Conservation (phyloP, 306 rosid species). For the Sicyos baderoa region DNA sequence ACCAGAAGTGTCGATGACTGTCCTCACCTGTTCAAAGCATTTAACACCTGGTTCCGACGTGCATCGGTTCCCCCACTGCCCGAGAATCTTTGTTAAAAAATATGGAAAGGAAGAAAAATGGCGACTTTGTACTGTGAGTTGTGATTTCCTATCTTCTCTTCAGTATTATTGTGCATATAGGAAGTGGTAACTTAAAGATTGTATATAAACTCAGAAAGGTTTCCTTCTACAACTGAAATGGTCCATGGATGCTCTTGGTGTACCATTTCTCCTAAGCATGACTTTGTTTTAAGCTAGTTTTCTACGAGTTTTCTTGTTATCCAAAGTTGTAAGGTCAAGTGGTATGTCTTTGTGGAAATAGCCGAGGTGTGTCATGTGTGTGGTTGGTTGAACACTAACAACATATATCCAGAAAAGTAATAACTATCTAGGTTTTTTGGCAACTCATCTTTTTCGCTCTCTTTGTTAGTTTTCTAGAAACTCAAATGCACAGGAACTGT, state of each 20-base stretch:
- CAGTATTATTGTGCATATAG: conserved; percentile 5
- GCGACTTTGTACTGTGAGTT: neutral
- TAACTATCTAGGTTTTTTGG: neutral
- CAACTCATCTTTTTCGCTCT: neutral
- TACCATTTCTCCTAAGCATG: neutral
- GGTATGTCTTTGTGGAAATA: too few relatives aligned
- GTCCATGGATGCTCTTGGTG: neutral
- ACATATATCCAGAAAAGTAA: too few relatives aligned
- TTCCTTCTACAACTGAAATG: neutral
- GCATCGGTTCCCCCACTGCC: conserved; percentile 40
- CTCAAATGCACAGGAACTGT: too few relatives aligned
- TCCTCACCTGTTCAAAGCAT: conserved; percentile 70
- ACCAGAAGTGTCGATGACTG: conserved; percentile 80
- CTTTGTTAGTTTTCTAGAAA: neutral
- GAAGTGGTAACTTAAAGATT: neutral
- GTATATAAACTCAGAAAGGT: too few relatives aligned
- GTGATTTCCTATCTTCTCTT: neutral
- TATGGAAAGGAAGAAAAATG: neutral
- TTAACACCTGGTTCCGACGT: conserved; percentile 94
- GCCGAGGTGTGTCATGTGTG: too few relatives aligned
- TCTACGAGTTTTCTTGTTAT: too few relatives aligned
- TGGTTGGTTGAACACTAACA: too few relatives aligned
- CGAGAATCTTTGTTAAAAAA: conserved; percentile 16
- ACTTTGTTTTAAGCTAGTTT: too few relatives aligned
- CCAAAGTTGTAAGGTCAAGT: too few relatives aligned